These are phyloP conservation scores for Purpureocillium takamizusanense DNA, from an alignment of 2,329 filamentous ascomycete species.

Conservation along the genomic window DNA sequence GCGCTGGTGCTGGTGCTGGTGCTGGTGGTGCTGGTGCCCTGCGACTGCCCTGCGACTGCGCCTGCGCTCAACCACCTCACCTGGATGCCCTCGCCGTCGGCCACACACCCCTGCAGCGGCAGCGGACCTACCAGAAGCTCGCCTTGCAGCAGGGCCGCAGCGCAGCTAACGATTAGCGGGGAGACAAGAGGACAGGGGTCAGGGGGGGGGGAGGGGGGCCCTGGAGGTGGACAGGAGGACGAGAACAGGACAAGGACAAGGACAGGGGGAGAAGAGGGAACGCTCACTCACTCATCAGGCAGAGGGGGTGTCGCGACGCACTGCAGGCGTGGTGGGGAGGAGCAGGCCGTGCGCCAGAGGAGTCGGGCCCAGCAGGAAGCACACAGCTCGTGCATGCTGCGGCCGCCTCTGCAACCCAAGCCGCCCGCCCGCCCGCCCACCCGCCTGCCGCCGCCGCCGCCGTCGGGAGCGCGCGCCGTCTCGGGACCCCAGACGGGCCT, in stretches of 20 bases:
- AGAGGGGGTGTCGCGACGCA: too few species aligned
- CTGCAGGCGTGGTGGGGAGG: too few species aligned
- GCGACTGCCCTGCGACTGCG: too few species aligned
- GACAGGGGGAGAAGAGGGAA: too few species aligned
- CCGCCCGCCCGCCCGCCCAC: constrained; percentile 14
- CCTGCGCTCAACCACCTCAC: too few species aligned
- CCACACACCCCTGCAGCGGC: neutral
- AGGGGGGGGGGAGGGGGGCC: neutral
- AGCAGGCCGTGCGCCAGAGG: constrained; percentile 1
- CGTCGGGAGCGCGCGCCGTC: constrained; percentile 20
- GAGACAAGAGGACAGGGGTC: neutral
- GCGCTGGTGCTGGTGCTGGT: too few species aligned
- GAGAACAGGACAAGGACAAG: too few species aligned
- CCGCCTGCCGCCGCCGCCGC: too few species aligned
- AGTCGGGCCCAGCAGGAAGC: constrained; percentile 9
- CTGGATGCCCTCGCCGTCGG: neutral
- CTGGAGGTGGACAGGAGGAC: constrained; percentile 1
- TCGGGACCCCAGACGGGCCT: constrained; percentile 18
- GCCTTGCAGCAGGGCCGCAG: neutral
- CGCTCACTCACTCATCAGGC: too few species aligned
- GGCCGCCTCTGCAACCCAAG: constrained; percentile 27
- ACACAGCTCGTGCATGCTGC: constrained; percentile 25
- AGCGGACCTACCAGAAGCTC: constrained; percentile 1
- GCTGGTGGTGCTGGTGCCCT: too few species aligned
- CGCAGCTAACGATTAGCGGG: constrained; percentile 1